These are phyloP conservation scores for Trichosanthes cucumerina DNA, from an alignment of 306 rosid genomes.

Conservation along the genomic window DNA sequence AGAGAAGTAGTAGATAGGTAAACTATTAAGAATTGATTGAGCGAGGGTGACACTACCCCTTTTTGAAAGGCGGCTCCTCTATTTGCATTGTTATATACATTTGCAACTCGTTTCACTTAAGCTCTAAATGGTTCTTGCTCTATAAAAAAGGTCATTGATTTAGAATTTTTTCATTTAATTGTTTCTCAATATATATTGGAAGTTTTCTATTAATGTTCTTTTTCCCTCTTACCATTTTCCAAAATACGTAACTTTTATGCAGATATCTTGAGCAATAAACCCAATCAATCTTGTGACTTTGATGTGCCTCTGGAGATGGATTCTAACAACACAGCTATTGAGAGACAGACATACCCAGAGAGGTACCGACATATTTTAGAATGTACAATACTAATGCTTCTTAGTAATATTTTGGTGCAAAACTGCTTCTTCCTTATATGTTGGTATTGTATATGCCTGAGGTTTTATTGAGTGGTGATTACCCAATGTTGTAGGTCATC, in stretches of 20 bases:
- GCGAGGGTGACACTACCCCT: neutral
- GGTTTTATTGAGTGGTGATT: slow-evolving; percentile 15
- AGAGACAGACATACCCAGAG: neutral
- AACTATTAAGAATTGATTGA: no score
- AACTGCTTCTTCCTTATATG: slow-evolving; percentile 1
- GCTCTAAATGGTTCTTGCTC: neutral
- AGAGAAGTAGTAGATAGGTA: no score
- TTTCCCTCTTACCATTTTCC: neutral
- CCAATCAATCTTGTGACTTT: neutral
- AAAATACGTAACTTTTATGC: neutral
- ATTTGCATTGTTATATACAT: neutral
- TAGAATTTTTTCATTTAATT: neutral
- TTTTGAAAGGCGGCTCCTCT: neutral
- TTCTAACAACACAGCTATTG: neutral
- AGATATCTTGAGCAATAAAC: slow-evolving; percentile 3
- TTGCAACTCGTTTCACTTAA: neutral
- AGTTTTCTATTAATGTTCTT: neutral
- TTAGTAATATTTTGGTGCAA: slow-evolving; percentile 9
- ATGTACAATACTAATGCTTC: neutral
- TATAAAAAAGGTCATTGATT: neutral
- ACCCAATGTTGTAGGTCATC: slow-evolving; percentile 24
- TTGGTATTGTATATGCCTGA: slow-evolving; percentile 16
- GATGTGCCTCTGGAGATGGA: neutral
- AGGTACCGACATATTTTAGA: neutral
- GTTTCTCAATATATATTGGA: neutral